Percentiles rank a stretch among this genome's conserved stretches.
These are phyloP conservation scores for Exophiala sp. DNA, from an alignment of 2,329 filamentous ascomycete species.

Conservation along the genomic window DNA sequence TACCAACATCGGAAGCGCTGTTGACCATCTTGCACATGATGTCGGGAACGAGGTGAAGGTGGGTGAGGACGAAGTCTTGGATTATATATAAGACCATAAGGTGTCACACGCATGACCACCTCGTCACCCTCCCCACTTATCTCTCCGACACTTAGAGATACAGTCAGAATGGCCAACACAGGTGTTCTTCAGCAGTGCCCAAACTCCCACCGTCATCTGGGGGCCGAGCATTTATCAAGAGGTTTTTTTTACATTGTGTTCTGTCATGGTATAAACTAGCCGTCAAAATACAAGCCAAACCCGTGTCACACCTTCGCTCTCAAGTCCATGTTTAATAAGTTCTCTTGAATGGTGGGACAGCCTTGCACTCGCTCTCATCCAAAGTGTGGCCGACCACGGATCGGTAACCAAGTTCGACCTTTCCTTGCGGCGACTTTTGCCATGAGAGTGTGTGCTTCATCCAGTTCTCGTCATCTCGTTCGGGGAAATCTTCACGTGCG, in stretches of 20 bases:
- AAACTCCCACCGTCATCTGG: no score
- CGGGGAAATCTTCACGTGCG: constrained; percentile 92
- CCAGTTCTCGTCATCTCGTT: constrained; percentile 93
- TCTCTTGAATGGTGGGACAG: constrained; percentile 90
- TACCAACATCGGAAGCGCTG: no score
- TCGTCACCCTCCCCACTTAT: no score
- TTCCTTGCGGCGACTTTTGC: constrained; percentile 88
- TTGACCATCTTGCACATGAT: no score
- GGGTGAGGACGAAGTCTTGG: no score
- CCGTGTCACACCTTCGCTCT: background rate
- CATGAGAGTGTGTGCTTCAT: constrained; percentile 99
- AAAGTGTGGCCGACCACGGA: constrained; percentile 77
- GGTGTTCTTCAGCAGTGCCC: no score
- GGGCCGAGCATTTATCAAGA: no score
- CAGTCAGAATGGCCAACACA: no score
- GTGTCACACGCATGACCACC: no score
- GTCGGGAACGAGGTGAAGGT: no score
- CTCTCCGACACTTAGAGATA: no score
- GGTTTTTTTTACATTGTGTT: constrained; percentile 10
- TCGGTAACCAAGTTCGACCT: constrained; percentile 83
- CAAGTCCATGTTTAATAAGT: constrained; percentile 40
- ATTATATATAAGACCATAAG: no score
- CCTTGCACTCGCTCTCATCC: constrained; percentile 93
- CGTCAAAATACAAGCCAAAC: background rate
- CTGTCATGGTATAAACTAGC: constrained; percentile 9